phyloP scores from a whole-genome alignment of 805 yeast genomes.

The Monosporozyma yasuniensis region DNA sequence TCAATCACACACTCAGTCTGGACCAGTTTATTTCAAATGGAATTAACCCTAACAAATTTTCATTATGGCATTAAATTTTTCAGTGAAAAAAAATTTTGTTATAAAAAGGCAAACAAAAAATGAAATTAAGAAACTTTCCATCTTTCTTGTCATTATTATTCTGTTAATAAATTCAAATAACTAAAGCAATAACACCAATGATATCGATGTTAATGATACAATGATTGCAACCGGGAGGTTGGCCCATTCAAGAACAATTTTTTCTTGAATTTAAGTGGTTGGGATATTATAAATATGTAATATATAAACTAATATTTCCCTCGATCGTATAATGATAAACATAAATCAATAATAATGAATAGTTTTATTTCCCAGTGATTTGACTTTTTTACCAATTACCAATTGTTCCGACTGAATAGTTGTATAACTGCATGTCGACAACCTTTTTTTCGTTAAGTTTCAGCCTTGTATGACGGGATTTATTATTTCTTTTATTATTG shows the following conservation, averaged over 20 bases:
- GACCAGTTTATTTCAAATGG: too few relatives aligned
- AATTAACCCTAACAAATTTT: not conserved
- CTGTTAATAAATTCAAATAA: not conserved
- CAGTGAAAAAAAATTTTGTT: not conserved
- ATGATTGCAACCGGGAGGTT: constrained; percentile 13
- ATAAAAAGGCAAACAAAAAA: not conserved
- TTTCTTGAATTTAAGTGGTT: not conserved
- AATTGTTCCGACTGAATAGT: constrained; percentile 38
- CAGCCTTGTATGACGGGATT: constrained; percentile 38
- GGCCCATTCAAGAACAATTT: constrained; percentile 7
- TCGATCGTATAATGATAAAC: not conserved
- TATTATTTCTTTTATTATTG: not conserved
- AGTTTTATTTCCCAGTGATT: constrained; percentile 3
- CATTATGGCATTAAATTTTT: not conserved
- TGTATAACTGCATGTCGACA: constrained; percentile 34
- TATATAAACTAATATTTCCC: not conserved
- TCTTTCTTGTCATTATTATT: not conserved
- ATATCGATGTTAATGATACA: not conserved
- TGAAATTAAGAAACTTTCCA: not conserved
- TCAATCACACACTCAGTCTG: too few relatives aligned
- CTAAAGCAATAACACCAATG: not conserved
- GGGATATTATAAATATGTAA: not conserved
- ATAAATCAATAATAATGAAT: not conserved
- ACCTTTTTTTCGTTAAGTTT: constrained; percentile 38
- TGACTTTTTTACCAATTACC: constrained; percentile 18